Base-by-base conservation (phyloP, 257 asterid genomes). In the Knoxia roxburghii region DNA sequence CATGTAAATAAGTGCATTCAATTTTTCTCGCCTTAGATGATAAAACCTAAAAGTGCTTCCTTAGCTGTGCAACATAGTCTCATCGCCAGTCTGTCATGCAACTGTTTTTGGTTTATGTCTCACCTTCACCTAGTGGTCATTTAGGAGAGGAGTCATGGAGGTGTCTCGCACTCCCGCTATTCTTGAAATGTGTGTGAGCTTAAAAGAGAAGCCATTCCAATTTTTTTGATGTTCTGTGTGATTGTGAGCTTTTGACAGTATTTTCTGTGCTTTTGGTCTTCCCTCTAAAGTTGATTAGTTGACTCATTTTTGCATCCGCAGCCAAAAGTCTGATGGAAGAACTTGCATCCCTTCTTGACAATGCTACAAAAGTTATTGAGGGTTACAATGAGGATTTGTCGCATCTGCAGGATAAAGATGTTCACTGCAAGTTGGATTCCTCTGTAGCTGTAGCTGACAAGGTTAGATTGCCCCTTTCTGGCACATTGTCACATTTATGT, bases 341-440 rank as follows among this genome's bases (percentile, higher is more conserved):
- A 60, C 88, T 91, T 49, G 82, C 80, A 68, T 48, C 77, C 81
- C 85, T 88, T 65, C 70, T 91, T 40, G 78, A 78, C 64, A 81
- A 81, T 55, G 93, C 82, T 33, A 76, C 82, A 59, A 77, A 54
- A 0, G 70, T 66, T 17, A 73, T 83, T 67, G 81, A 82, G 78
- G 73, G 68, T 68, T 61, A 64, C 43, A 78, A 64, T 8, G 73
- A 75, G 2, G 40, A 59, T 65, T 69, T 75, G 66, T 14, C 64
- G 3, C 68, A 23, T 51, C 46, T n/a, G 77, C 78, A 56, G 37
- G 80, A 79, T 40, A 77, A 75, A 76, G 79, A 79, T 60, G 72
- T 40, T 62, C 65, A 49, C 50, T 65, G 41, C 63, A 52, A 61
- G 45, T 45, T 68, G 56, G 76, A 75, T 74, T 75, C 71, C 32